Evolutionary conservation across 495 filamentous ascomycete species (phyloP), one percentile per base, ranked within the genome.

Genomic region (Rostrohypoxylon terebratum): DNA sequence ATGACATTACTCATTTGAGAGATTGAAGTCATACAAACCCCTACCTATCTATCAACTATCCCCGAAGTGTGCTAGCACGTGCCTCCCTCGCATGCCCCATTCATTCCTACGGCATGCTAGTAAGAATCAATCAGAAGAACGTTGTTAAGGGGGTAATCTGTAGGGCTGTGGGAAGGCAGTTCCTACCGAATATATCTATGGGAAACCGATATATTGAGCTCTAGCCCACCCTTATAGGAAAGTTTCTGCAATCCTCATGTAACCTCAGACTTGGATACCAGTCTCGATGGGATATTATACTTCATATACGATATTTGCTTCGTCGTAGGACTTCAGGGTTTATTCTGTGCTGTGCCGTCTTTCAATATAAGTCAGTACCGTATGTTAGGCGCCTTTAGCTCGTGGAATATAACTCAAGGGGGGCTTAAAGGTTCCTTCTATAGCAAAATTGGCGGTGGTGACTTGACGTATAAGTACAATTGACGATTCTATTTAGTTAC

Each of bases 1-100:
- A 20, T 11, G 51, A 36, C 51, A 55, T 55, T 55, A 55, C 51
- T 55, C 4, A 20, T 55, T 55, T 55, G 8, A 55, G 51, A 55
- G 36, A 10, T 36, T 5, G 28, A 55, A 18, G 28, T 31, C 51
- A 36, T 11, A 2, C 28, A 36, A 10, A 55, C 28, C 51, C 51
- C 51, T 55, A 55, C 51, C 51, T n/a, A 31, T 5, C 51, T n/a
- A 31, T 5, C 13, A n/a, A 2, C 23, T 31, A 53, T 31, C 13
- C 48, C 48, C 23, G 23, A 53, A 53, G 4, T 28, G 48, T 53
- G 21, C 11, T 53, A 53, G 48, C 7, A 53, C 16, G 13, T 31
- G 23, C 21, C 48, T 53, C 21, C 23, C 48, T 53, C 23, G 48
- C 48, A 31, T 53, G 23, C 48, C 48, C 48, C 48, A 53, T 53